Evolutionary conservation across 2,329 filamentous ascomycete species (phyloP).

Genomic region (Alternaria solani): DNA sequence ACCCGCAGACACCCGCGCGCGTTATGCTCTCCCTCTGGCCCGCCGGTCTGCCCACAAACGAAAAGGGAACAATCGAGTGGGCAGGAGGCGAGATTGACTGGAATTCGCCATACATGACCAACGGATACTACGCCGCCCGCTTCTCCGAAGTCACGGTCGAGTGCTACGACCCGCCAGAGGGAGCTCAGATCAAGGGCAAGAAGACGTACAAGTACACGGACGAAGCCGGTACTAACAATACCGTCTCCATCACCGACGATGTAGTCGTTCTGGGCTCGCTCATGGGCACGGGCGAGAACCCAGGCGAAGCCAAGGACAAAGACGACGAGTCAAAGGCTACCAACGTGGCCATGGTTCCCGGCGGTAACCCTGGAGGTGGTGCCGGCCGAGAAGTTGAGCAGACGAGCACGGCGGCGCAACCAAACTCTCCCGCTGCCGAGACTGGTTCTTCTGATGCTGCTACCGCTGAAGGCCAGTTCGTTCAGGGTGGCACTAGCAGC

Average conservation of each 20-base stretch:
- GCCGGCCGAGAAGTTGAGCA: slow-evolving; percentile 53
- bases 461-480: slow-evolving; percentile 24
- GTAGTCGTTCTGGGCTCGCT: slow-evolving; percentile 80
- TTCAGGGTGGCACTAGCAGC: slow-evolving; percentile 27
- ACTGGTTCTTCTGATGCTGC: slow-evolving; percentile 11
- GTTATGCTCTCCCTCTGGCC: slow-evolving; percentile 97
- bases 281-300: slow-evolving; percentile 80
- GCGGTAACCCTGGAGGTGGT: slow-evolving; percentile 61
- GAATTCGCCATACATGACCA: slow-evolving; percentile 80
- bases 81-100: slow-evolving; percentile 91
- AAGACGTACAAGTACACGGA: slow-evolving; percentile 80
- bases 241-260: slow-evolving; percentile 78
- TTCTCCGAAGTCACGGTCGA: slow-evolving; percentile 80
- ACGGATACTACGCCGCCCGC: slow-evolving; percentile 88
- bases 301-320: slow-evolving; percentile 53
- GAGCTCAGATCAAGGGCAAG: slow-evolving; percentile 65
- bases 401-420: slow-evolving; percentile 13
- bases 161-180: slow-evolving; percentile 85
- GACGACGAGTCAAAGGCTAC: slow-evolving; percentile 40
- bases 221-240: slow-evolving; percentile 71
- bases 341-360: slow-evolving; percentile 61
- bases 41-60: slow-evolving; percentile 80
- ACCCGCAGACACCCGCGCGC: slow-evolving; percentile 88
- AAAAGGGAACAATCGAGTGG: slow-evolving; percentile 86
- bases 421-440: background rate